A percentile compares a stretch with the other conserved stretches of the same genome.
These are phyloP conservation scores for Rubroboletus satanas DNA, from an alignment of 768 basidiomycete genomes.

Conservation along the genomic window DNA sequence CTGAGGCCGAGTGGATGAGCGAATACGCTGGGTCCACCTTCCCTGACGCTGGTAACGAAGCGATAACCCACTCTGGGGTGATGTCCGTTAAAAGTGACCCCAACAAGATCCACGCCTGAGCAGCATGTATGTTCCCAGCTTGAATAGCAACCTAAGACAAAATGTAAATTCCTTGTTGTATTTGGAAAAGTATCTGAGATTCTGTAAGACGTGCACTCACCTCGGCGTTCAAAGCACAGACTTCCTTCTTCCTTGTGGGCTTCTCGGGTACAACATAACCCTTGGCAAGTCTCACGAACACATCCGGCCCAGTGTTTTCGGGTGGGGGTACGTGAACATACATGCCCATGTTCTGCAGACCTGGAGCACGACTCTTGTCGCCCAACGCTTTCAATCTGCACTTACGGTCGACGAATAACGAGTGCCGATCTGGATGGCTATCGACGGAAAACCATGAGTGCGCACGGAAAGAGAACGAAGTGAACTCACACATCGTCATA, in stretches of 20 bases:
- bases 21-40: conserved; percentile 19
- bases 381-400: conserved; percentile 54
- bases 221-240: conserved; percentile 63
- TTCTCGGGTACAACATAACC: conserved; percentile 47
- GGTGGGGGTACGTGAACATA: conserved; percentile 26
- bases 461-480: neutral
- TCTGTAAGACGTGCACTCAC: conserved; percentile 24
- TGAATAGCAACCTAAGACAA: conserved; percentile 50
- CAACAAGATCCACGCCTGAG: conserved; percentile 67
- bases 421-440: conserved; percentile 37
- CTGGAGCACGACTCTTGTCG: conserved; percentile 49
- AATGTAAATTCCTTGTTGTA: neutral
- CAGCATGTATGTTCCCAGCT: conserved; percentile 51
- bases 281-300: conserved; percentile 59
- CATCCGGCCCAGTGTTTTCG: conserved; percentile 30
- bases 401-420: conserved; percentile 27
- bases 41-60: conserved; percentile 23
- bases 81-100: conserved; percentile 52
- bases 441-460: neutral
- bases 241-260: conserved; percentile 36
- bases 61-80: conserved; percentile 35
- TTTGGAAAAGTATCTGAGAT: neutral
- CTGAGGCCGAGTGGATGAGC: conserved; percentile 39
- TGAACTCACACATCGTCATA: conserved; percentile 75
- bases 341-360: conserved; percentile 56